These are phyloP conservation scores for Trebouxia gelatinosa DNA, from an alignment of 163 green algal species.

Conservation along the genomic window DNA sequence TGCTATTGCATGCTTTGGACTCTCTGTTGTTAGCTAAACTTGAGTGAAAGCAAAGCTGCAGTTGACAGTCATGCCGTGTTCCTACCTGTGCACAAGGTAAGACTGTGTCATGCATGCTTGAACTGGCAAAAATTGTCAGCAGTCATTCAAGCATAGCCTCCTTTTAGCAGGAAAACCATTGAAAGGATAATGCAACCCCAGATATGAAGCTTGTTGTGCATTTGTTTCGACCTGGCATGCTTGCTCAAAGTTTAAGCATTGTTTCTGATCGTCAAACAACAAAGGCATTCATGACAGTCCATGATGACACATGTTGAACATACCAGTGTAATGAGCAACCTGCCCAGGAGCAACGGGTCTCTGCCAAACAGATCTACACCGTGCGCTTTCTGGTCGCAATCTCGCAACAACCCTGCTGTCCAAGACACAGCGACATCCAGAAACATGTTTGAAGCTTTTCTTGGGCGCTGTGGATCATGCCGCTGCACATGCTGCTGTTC, in stretches of 20 bases:
- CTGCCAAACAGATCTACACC: slow-evolving; percentile 79
- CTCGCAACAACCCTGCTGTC: slow-evolving; percentile 62
- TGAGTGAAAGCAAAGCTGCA: no score
- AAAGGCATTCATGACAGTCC: background rate
- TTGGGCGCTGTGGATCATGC: slow-evolving; percentile 10
- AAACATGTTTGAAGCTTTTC: slow-evolving; percentile 51
- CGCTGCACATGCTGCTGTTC: background rate
- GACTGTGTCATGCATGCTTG: no score
- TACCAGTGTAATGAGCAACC: slow-evolving; percentile 65
- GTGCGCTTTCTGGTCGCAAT: slow-evolving; percentile 62
- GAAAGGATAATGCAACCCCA: background rate
- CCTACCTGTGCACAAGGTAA: no score
- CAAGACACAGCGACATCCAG: slow-evolving; percentile 69
- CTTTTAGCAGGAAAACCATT: background rate
- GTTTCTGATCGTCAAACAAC: background rate
- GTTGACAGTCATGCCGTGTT: no score
- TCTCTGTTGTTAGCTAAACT: no score
- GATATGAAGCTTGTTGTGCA: background rate
- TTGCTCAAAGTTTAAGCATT: background rate
- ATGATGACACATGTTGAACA: background rate
- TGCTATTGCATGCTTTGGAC: no score
- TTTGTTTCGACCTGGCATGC: background rate
- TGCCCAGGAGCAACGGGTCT: slow-evolving; percentile 73
- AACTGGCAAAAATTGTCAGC: background rate
- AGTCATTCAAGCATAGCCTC: background rate